A percentile compares a stretch with the other conserved stretches of the same genome.
These are phyloP conservation scores for Colletotrichum kahawae DNA, from an alignment of 2,329 filamentous ascomycete genomes.

Conservation along the genomic window DNA sequence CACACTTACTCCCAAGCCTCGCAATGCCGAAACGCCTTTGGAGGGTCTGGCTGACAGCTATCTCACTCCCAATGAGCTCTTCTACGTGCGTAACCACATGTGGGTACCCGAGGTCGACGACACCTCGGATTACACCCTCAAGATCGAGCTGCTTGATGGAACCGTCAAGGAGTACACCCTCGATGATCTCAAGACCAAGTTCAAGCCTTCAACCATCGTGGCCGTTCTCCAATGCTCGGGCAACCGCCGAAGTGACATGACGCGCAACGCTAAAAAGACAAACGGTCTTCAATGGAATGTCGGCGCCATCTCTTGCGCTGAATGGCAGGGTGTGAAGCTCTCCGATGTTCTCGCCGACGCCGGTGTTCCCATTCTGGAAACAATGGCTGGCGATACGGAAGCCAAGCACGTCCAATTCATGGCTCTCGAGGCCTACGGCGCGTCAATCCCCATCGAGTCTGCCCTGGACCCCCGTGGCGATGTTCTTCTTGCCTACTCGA, in stretches of 20 bases:
- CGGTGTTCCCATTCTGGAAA: conserved; percentile 49
- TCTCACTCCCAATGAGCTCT: conserved; percentile 51
- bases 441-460: conserved; percentile 65
- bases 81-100: conserved; percentile 60
- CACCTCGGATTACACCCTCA: conserved; percentile 49
- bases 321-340: conserved; percentile 62
- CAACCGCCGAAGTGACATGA: conserved; percentile 66
- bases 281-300: conserved; percentile 65
- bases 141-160: conserved; percentile 61
- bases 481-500: conserved; percentile 69
- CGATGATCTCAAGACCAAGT: conserved; percentile 56
- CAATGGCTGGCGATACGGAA: conserved; percentile 39
- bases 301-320: conserved; percentile 65
- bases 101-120: conserved; percentile 60
- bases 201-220: conserved; percentile 55
- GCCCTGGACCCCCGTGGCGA: conserved; percentile 66
- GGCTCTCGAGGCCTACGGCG: conserved; percentile 64
- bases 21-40: conserved; percentile 65
- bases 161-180: conserved; percentile 58
- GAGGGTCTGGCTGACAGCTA: conserved; percentile 53
- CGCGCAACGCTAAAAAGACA: conserved; percentile 47
- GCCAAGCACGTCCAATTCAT: conserved; percentile 61
- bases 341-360: conserved; percentile 62
- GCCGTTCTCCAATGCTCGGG: conserved; percentile 66
- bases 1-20: conserved; percentile 58